Percentiles rank a stretch among this genome's conserved stretches.
Evolutionary conservation across 2,329 filamentous ascomycete genomes (phyloP).

Genomic region (Colletotrichum theobromicola): DNA sequence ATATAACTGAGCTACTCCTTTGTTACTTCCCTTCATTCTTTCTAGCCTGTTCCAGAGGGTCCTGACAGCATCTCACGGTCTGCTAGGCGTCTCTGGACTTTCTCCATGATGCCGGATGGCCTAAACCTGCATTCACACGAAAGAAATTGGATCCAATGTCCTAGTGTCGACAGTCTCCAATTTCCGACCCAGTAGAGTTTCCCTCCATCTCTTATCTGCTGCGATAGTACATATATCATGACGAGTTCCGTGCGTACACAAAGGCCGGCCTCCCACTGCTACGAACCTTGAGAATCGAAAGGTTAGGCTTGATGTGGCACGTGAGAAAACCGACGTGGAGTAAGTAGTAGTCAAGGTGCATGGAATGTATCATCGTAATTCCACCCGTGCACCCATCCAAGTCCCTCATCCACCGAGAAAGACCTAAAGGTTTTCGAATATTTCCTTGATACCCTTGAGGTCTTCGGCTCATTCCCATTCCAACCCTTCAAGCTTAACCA

Average conservation of each 20-base stretch:
- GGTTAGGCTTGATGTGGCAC: not conserved
- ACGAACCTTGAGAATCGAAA: too few relatives aligned
- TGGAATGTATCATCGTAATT: too few relatives aligned
- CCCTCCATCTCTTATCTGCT: too few relatives aligned
- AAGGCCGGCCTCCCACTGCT: too few relatives aligned
- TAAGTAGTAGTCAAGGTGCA: not conserved
- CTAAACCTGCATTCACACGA: too few relatives aligned
- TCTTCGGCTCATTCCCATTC: not conserved
- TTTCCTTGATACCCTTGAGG: not conserved
- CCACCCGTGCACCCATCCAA: too few relatives aligned
- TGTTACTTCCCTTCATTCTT: not conserved
- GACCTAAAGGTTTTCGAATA: not conserved
- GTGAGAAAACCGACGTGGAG: not conserved
- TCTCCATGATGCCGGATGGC: not conserved
- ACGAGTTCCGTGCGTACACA: too few relatives aligned
- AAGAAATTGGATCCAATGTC: too few relatives aligned
- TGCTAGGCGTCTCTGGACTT: not conserved
- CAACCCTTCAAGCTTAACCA: accelerated
- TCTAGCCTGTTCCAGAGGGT: not conserved
- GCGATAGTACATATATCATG: too few relatives aligned
- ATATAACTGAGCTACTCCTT: not conserved
- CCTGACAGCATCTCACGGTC: not conserved
- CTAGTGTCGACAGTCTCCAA: too few relatives aligned
- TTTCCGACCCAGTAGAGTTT: too few relatives aligned
- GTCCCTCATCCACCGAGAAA: too few relatives aligned